Evolutionary conservation across 805 yeast genomes (phyloP), one percentile per base, ranked within the genome.

Genomic region (Lipomyces starkeyi): DNA sequence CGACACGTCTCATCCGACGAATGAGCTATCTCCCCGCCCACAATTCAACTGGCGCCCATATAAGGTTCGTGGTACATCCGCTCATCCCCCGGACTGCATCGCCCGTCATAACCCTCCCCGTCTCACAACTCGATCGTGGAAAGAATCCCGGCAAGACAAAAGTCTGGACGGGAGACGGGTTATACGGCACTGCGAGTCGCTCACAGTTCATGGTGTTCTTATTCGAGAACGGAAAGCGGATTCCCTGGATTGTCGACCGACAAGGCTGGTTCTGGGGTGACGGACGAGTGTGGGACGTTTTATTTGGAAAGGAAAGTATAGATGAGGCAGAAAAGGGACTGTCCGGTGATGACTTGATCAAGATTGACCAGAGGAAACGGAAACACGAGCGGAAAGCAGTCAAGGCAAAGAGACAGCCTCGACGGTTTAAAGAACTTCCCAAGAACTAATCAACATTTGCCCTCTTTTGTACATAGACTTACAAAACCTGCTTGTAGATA

Each of bases 261-360:
- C 88, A 87, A 73, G 97, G 97, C 13, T 91, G 92, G 82, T 91
- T 90, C 80, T 91, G 97, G 97, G 93, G 95, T 43, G 97, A 91
- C 77, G 97, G 97, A 17, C 83, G 97, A 67, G 89, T 91, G 1
- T 89, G 88, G 78, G 97, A 91, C 77, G 84, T 86, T 62, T 74
- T 91, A n/a, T 89, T 91, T 73, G 95, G 96, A 27, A 88, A 90
- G 75, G 95, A 91, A 75, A 79, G 90, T 0, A 76, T 91, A n/a
- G 89, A 87, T 20, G 88, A 85, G 67, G 93, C 95, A 2, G 94
- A 91, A 76, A 85, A 84, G 60, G 92, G 91, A 11, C 78, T 87
- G 66, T 84, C 87, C 17, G 83, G 87, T 75, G 89, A 88, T 75
- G 88, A 84, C 73, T 83, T 54, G 76, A 76, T 71, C 83, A 35